These are phyloP conservation scores for Aspergillus nidulans DNA, from an alignment of 495 filamentous ascomycete species.

Conservation along the genomic window DNA sequence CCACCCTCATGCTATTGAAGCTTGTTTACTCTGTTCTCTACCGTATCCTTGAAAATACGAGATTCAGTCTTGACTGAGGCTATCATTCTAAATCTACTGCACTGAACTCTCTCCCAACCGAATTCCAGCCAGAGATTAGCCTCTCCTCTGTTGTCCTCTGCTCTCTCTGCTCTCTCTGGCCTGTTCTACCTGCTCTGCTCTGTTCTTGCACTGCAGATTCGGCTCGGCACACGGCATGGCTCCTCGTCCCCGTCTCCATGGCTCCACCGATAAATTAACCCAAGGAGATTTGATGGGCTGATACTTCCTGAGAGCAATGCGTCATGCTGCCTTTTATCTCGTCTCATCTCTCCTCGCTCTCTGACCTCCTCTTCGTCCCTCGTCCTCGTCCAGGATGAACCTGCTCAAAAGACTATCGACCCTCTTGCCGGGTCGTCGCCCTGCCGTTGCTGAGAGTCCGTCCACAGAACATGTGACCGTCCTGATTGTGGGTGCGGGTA, in stretches of 20 bases:
- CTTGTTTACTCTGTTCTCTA: not conserved
- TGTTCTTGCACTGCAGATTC: not conserved
- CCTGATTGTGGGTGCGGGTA: constrained; percentile 22
- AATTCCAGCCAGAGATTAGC: not conserved
- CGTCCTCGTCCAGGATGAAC: not conserved
- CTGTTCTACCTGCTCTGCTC: not conserved
- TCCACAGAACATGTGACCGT: constrained; percentile 5
- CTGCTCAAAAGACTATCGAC: not conserved
- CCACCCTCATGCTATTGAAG: not conserved
- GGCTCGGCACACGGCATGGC: not conserved
- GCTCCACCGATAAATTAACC: not conserved
- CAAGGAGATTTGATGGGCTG: not conserved
- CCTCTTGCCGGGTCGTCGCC: not conserved
- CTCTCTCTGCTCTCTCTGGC: not conserved
- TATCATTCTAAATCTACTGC: no score
- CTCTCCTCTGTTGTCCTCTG: not conserved
- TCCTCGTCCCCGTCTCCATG: not conserved
- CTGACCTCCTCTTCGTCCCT: not conserved
- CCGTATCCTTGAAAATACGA: not conserved
- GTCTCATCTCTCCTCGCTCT: not conserved
- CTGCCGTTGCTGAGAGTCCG: not conserved
- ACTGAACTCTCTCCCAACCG: not conserved
- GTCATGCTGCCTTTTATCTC: not conserved
- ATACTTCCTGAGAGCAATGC: not conserved
- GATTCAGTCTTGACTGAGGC: no score